Evolutionary conservation across 31 red algal genomes (phyloP).

Genomic region (Odonthalia washingtoniensis): DNA sequence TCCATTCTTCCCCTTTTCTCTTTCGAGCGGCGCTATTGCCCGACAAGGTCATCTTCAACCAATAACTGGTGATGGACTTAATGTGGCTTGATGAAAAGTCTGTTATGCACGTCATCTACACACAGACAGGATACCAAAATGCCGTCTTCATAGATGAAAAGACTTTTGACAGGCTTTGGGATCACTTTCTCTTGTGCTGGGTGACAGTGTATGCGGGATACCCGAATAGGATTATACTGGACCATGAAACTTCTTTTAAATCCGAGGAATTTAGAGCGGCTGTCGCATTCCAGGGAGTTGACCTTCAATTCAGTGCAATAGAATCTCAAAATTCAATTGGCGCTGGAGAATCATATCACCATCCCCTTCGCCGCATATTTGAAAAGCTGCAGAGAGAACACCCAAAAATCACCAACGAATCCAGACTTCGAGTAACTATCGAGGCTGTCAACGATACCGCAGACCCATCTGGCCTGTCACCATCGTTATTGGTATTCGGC

Average conservation of each 20-base stretch:
- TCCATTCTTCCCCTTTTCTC: no score
- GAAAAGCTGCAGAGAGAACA: background rate
- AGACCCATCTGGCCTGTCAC: background rate
- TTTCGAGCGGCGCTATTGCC: no score
- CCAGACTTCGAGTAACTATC: background rate
- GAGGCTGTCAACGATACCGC: background rate
- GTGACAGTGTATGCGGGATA: background rate
- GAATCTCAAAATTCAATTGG: constrained; percentile 46
- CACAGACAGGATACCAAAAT: background rate
- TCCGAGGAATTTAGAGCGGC: background rate
- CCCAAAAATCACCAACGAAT: background rate
- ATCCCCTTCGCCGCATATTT: constrained; percentile 28
- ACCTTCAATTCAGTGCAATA: background rate
- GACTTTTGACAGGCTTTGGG: background rate
- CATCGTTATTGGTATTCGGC: background rate
- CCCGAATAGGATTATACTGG: background rate
- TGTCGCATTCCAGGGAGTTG: constrained; percentile 4
- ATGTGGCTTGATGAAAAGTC: background rate
- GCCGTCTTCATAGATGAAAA: background rate
- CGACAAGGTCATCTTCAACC: no score
- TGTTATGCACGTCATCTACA: background rate
- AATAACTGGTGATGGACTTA: no score
- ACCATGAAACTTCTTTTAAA: background rate
- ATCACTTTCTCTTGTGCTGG: background rate
- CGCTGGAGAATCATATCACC: constrained; percentile 36